Percentiles rank a stretch among this genome's conserved stretches.
These are phyloP conservation scores for Fonsecaea multimorphosa DNA, from an alignment of 2,329 filamentous ascomycete species.

Conservation along the genomic window DNA sequence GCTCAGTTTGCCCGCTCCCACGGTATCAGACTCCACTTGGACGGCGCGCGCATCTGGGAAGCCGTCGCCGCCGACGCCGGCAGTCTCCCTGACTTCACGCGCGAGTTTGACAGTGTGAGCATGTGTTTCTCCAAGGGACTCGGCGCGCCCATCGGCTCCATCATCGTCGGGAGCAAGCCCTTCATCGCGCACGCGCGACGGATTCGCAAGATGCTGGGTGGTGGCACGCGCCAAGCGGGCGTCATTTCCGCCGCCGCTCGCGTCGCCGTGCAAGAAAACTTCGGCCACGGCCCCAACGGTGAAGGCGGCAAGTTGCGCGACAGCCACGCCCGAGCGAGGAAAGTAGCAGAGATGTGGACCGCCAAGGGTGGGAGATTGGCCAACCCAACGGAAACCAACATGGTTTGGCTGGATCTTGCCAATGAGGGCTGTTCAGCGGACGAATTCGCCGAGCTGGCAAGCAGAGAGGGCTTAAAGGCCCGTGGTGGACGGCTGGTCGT, in stretches of 20 bases:
- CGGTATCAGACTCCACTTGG: constrained; percentile 73
- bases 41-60: constrained; percentile 83
- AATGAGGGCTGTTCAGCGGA: constrained; percentile 61
- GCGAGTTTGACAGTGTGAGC: constrained; percentile 74
- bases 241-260: constrained; percentile 76
- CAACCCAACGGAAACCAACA: constrained; percentile 83
- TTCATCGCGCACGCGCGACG: constrained; percentile 73
- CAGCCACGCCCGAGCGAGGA: constrained; percentile 68
- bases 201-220: constrained; percentile 80
- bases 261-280: constrained; percentile 80
- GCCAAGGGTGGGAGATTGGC: constrained; percentile 70
- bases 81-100: constrained; percentile 69
- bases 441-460: constrained; percentile 61
- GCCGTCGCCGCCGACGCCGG: constrained; percentile 74
- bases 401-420: constrained; percentile 82
- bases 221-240: constrained; percentile 77
- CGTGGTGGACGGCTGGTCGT: constrained; percentile 67
- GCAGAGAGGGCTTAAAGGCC: constrained; percentile 64
- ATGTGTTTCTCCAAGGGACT: constrained; percentile 84
- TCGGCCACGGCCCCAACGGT: constrained; percentile 63
- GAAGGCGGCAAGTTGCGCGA: constrained; percentile 66
- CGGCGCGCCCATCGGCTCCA: constrained; percentile 78
- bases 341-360: constrained; percentile 70
- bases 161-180: constrained; percentile 66
- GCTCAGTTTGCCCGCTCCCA: constrained; percentile 70